These are phyloP conservation scores for Claviceps fusiformis DNA, from an alignment of 2,329 filamentous ascomycete species.

Conservation along the genomic window DNA sequence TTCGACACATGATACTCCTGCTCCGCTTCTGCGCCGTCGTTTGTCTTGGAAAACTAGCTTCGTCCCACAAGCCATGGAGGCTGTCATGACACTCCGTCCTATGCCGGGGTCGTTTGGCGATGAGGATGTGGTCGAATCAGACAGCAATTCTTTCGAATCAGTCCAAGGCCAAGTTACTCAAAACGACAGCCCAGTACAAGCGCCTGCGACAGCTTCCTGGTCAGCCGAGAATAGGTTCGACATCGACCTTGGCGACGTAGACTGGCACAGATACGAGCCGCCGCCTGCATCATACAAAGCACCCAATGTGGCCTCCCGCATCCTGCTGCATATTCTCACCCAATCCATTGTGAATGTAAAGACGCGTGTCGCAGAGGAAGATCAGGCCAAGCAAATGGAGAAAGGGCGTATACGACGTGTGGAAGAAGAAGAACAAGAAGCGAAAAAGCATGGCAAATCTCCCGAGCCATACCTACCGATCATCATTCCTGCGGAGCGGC, in stretches of 20 bases:
- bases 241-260: constrained; percentile 17
- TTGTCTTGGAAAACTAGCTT: background rate
- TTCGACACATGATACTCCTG: background rate
- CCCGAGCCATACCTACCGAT: constrained; percentile 24
- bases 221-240: constrained; percentile 11
- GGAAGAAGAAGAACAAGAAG: constrained; percentile 6
- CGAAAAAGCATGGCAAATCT: constrained; percentile 13
- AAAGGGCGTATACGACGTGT: constrained; percentile 13
- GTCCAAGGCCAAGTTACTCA: constrained; percentile 10
- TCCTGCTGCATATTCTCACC: constrained; percentile 27
- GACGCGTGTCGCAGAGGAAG: constrained; percentile 20
- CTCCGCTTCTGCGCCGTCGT: background rate
- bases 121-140: constrained; percentile 17
- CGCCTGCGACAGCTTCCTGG: constrained; percentile 9
- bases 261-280: constrained; percentile 34
- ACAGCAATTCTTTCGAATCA: constrained; percentile 16
- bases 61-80: background rate
- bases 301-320: constrained; percentile 24
- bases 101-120: constrained; percentile 18
- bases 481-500: constrained; percentile 11
- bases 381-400: constrained; percentile 16
- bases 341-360: constrained; percentile 33
- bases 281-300: constrained; percentile 27
- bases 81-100: constrained; percentile 8
- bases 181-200: constrained; percentile 11